Evolutionary conservation across 495 filamentous ascomycete genomes (phyloP).

Genomic region (Geoglossum glabrum): DNA sequence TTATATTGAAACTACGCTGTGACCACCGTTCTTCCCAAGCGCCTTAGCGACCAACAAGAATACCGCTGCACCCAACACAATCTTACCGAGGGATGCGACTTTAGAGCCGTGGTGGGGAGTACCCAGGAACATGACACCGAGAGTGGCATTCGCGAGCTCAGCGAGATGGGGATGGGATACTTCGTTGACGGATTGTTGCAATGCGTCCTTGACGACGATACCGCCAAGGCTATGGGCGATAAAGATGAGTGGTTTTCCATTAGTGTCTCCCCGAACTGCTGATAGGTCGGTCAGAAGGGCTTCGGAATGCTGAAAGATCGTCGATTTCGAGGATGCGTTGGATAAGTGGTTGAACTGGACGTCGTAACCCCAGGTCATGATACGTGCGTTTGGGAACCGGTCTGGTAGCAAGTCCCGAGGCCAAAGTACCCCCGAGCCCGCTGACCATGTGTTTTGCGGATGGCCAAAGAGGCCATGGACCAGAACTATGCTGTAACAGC

Average conservation of each 20-base stretch:
- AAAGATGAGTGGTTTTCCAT: not conserved
- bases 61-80: too few relatives aligned
- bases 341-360: not conserved
- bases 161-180: too few relatives aligned
- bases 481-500: not conserved
- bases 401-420: not conserved
- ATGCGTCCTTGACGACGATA: not conserved
- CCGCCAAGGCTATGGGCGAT: not conserved
- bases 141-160: too few relatives aligned
- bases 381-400: not conserved
- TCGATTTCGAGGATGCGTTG: not conserved
- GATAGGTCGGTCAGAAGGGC: not conserved
- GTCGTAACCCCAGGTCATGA: not conserved
- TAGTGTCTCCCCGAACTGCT: not conserved
- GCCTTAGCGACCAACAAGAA: too few relatives aligned
- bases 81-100: too few relatives aligned
- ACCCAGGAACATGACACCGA: too few relatives aligned
- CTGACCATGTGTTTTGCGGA: not conserved
- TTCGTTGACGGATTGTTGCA: too few relatives aligned
- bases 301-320: not conserved
- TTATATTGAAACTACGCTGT: too few relatives aligned
- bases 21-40: too few relatives aligned
- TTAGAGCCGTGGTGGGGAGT: too few relatives aligned
- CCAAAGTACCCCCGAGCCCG: not conserved
- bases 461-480: conserved; percentile 1